A percentile compares a stretch with the other conserved stretches of the same genome.
Evolutionary conservation across 129 eudicot genomes (phyloP).

Genomic region (Glebionis coronaria): DNA sequence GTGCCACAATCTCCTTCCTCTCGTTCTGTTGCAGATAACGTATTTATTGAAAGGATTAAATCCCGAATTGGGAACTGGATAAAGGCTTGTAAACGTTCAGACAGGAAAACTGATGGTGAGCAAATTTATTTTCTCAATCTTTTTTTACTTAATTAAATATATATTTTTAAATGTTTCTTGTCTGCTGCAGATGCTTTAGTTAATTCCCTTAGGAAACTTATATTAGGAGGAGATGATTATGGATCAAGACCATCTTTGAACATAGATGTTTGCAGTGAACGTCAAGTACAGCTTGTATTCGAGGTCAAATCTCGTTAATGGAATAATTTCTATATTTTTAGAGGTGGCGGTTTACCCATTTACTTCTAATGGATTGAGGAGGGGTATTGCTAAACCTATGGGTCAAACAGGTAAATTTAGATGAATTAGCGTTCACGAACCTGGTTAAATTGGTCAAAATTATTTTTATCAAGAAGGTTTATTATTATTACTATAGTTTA

Average conservation of each 20-base stretch:
- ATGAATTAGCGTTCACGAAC: too few species aligned
- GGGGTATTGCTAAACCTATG: too few species aligned
- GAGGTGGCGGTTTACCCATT: too few species aligned
- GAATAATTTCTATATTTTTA: not conserved
- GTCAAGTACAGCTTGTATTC: constrained; percentile 82
- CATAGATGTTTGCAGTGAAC: constrained; percentile 94
- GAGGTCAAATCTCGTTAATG: constrained; percentile 45
- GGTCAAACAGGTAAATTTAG: too few species aligned
- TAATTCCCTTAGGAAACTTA: constrained; percentile 63
- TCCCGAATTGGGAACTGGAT: constrained; percentile 70
- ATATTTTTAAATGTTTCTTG: not conserved
- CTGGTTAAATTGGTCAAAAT: too few species aligned
- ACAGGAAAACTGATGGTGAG: constrained; percentile 54
- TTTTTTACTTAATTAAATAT: not conserved
- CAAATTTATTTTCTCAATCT: not conserved
- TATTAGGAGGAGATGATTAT: constrained; percentile 56
- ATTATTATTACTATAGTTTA: too few species aligned
- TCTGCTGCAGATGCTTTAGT: constrained; percentile 65
- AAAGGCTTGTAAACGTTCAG: constrained; percentile 53
- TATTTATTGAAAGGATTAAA: constrained; percentile 64
- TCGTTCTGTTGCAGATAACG: constrained; percentile 78
- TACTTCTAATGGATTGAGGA: too few species aligned
- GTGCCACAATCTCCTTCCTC: constrained; percentile 41
- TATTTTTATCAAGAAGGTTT: too few species aligned
- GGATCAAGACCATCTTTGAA: constrained; percentile 81